A percentile compares a stretch with the other conserved stretches of the same genome.
phyloP scores from a whole-genome alignment of 495 filamentous ascomycete genomes.

The Aspergillus baeticus region DNA sequence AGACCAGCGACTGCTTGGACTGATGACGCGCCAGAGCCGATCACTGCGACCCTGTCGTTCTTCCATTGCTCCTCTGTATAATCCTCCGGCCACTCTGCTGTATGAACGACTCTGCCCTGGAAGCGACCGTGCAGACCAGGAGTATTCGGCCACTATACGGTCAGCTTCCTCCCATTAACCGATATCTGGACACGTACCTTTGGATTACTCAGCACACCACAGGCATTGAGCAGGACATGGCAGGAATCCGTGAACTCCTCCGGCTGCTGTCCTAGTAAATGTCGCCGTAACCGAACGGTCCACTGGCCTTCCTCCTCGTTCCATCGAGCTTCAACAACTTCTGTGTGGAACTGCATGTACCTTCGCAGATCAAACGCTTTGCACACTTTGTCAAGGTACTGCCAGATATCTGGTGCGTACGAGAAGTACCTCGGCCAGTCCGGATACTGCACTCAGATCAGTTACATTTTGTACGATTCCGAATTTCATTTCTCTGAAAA shows the following conservation, averaged over 20 bases:
- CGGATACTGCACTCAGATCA: neutral
- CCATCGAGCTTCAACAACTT: neutral
- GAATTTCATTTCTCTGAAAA: too few relatives aligned
- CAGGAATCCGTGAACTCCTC: neutral
- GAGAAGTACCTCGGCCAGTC: constrained; percentile 1
- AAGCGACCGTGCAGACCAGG: constrained; percentile 1
- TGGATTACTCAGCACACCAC: neutral
- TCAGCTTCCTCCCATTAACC: neutral
- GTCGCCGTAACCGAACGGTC: neutral
- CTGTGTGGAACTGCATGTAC: neutral
- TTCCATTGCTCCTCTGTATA: neutral
- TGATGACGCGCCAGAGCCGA: constrained; percentile 1
- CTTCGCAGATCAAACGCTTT: neutral
- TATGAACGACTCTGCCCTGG: neutral
- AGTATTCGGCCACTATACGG: neutral
- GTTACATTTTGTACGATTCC: neutral
- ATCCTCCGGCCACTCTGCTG: neutral
- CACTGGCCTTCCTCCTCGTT: neutral
- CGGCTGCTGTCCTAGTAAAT: neutral
- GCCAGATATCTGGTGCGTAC: constrained; percentile 1
- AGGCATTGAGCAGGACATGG: constrained; percentile 3
- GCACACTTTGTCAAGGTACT: neutral
- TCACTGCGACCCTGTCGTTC: neutral
- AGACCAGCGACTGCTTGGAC: neutral
- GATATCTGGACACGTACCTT: neutral